Conservation (phyloP, 208 protist genomes). For the Porcisia deanei region DNA sequence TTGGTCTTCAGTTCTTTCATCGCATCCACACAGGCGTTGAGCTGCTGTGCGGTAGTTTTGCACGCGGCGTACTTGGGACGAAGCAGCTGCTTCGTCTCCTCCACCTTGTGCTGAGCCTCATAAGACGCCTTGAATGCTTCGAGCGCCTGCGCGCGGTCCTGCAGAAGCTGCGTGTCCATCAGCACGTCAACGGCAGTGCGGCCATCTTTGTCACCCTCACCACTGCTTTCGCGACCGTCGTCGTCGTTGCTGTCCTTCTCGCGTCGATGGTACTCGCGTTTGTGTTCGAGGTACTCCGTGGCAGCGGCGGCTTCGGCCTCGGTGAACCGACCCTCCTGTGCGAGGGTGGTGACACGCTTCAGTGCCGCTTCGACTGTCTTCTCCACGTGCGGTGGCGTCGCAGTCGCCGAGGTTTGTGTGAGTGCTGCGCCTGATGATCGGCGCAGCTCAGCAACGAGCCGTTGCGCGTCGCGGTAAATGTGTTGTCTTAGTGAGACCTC, state of each 20-base stretch:
- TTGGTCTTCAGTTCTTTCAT: constrained; percentile 75
- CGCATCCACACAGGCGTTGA: constrained; percentile 69
- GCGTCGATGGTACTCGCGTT: constrained; percentile 44
- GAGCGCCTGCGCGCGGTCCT: constrained; percentile 81
- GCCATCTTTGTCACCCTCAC: constrained; percentile 30
- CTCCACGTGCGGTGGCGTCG: background rate
- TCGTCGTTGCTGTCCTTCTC: background rate
- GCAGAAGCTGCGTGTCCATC: constrained; percentile 67
- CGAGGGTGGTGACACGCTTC: constrained; percentile 30
- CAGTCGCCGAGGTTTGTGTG: background rate
- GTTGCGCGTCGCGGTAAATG: constrained; percentile 18
- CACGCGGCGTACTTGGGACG: constrained; percentile 68
- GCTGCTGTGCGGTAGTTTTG: constrained; percentile 58
- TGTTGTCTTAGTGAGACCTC: constrained; percentile 12
- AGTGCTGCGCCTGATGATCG: background rate
- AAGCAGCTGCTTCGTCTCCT: constrained; percentile 70
- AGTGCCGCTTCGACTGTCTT: constrained; percentile 14
- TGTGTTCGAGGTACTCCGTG: constrained; percentile 50
- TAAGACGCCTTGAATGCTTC: constrained; percentile 89
- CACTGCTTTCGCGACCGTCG: constrained; percentile 11
- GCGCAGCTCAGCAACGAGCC: constrained; percentile 17
- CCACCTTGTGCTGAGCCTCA: constrained; percentile 70
- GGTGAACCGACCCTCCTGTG: constrained; percentile 35
- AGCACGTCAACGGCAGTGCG: constrained; percentile 42
- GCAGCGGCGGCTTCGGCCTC: constrained; percentile 48